Evolutionary conservation across 441 rosid genomes (phyloP).

Genomic region (Pelargonium australe): DNA sequence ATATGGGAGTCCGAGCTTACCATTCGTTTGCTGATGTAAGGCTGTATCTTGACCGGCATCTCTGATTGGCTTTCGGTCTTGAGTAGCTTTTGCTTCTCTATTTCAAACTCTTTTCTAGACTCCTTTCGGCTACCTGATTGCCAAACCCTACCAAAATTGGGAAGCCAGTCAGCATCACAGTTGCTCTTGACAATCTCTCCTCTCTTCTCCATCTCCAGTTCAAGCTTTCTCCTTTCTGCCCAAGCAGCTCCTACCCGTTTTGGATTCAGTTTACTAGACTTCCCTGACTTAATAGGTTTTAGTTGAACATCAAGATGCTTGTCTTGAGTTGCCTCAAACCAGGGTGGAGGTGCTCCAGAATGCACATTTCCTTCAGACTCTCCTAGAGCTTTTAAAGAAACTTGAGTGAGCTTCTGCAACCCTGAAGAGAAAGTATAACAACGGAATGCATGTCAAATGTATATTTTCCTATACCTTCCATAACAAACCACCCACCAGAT

Average conservation of each 20-base stretch:
- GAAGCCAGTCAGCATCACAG: constrained; percentile 72
- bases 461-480: background rate
- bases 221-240: constrained; percentile 90
- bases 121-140: constrained; percentile 83
- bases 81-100: constrained; percentile 51
- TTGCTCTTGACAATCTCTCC: constrained; percentile 48
- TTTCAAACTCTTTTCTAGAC: constrained; percentile 80
- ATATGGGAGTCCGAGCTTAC: constrained; percentile 33
- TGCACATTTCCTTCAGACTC: constrained; percentile 59
- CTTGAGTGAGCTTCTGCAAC: constrained; percentile 30
- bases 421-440: constrained; percentile 29
- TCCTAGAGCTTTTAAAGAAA: constrained; percentile 27
- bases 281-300: constrained; percentile 33
- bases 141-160: constrained; percentile 96
- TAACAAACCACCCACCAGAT: background rate
- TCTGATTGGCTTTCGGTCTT: constrained; percentile 41
- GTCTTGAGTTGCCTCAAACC: constrained; percentile 55
- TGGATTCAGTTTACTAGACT: constrained; percentile 64
- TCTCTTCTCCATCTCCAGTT: constrained; percentile 78
- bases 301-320: constrained; percentile 26
- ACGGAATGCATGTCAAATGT: background rate
- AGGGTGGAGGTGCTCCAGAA: constrained; percentile 83
- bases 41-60: constrained; percentile 45
- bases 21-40: constrained; percentile 73
- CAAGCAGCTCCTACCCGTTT: constrained; percentile 92